Conservation (phyloP, 73 alveolate genomes). For the Urostyla sp. region DNA sequence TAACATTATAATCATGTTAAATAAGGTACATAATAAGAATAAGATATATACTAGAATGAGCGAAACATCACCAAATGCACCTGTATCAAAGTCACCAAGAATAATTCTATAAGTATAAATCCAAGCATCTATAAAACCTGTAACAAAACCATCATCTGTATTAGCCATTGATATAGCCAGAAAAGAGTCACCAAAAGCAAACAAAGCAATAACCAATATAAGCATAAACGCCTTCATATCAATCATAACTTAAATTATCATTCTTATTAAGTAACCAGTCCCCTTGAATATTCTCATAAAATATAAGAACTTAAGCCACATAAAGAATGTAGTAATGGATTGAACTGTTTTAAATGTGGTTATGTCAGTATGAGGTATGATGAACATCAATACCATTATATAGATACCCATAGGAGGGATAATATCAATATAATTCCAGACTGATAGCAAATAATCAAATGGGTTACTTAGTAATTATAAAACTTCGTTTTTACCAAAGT, state of each 20-base stretch:
- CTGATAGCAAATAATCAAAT: conserved; percentile 21
- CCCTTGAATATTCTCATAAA: conserved; percentile 46
- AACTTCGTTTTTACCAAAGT: conserved; percentile 21
- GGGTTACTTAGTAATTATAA: conserved; percentile 17
- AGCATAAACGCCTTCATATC: conserved; percentile 36
- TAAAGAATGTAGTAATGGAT: conserved; percentile 14
- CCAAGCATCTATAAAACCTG: conserved; percentile 7
- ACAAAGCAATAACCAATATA: conserved; percentile 24
- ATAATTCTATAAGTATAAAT: conserved; percentile 37
- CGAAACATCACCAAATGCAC: conserved; percentile 2
- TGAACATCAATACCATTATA: neutral
- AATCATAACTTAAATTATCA: conserved; percentile 23
- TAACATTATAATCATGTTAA: conserved; percentile 56
- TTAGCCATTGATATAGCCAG: conserved; percentile 12
- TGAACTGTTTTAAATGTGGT: neutral
- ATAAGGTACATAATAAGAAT: conserved; percentile 43
- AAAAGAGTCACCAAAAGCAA: conserved; percentile 49
- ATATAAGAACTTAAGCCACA: conserved; percentile 52
- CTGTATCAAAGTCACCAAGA: conserved; percentile 54
- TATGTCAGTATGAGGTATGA: neutral
- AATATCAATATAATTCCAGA: conserved; percentile 52
- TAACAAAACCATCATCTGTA: neutral
- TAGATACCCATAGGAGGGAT: conserved; percentile 9
- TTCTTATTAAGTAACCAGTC: conserved; percentile 43
- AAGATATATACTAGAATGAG: neutral